phyloP scores from a whole-genome alignment of 768 basidiomycete species.

The Astraeus odoratus region DNA sequence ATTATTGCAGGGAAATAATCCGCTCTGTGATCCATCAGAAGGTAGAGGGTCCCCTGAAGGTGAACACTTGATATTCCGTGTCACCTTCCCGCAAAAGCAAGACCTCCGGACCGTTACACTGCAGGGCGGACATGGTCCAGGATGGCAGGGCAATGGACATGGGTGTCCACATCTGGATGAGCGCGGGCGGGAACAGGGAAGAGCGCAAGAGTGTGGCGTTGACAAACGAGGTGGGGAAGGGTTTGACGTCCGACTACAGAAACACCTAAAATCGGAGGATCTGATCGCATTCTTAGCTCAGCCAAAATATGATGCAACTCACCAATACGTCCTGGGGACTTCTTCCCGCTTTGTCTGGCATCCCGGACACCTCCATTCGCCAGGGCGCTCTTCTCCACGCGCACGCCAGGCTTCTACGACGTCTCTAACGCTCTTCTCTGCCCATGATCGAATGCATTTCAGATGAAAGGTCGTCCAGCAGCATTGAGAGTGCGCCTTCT shows the following conservation, averaged over 20 bases:
- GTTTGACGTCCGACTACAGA: conserved; percentile 69
- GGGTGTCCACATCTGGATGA: conserved; percentile 62
- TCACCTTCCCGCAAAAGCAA: conserved; percentile 73
- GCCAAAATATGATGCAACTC: conserved; percentile 14
- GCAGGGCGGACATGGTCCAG: conserved; percentile 95
- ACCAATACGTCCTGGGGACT: conserved; percentile 65
- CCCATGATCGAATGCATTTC: conserved; percentile 87
- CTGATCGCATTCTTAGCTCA: neutral
- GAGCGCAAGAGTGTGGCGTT: conserved; percentile 73
- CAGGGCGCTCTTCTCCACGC: conserved; percentile 58
- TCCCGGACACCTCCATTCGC: conserved; percentile 91
- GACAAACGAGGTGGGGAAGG: conserved; percentile 64
- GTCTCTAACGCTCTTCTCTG: conserved; percentile 71
- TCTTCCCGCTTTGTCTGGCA: conserved; percentile 76
- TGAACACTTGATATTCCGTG: conserved; percentile 4
- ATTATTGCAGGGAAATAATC: conserved; percentile 29
- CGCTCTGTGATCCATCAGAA: neutral
- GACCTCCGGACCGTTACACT: conserved; percentile 65
- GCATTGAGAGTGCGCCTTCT: conserved; percentile 40
- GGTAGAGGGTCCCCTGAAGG: neutral
- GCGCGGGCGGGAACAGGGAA: conserved; percentile 56
- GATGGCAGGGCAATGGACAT: conserved; percentile 84
- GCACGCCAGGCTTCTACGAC: conserved; percentile 65
- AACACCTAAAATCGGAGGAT: conserved; percentile 54
- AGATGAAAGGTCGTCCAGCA: conserved; percentile 93